Base-by-base conservation (phyloP, 768 basidiomycete genomes). In the Sporobolomyces roseus region DNA sequence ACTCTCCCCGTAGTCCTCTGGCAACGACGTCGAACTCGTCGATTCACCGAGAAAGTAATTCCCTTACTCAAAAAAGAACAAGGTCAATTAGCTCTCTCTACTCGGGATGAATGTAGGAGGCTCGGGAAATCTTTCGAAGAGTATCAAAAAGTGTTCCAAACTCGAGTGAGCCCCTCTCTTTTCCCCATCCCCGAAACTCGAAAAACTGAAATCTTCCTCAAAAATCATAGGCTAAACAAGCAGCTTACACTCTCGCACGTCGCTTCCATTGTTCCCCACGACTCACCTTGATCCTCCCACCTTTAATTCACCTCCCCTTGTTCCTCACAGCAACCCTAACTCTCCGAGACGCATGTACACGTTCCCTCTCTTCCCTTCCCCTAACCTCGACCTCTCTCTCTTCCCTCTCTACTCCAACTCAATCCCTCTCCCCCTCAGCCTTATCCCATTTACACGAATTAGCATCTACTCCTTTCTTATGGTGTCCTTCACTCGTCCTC, bases 1-100 rank as follows among this genome's bases (percentile, higher is more conserved):
- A 80, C 80, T 6, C 67, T 80, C 1, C 80, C 80, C 1, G 58
- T 77, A 41, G 76, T 77, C 10, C 33, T 79, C 16, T 80, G 80
- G 80, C 77, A 79, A 58, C 66, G 78, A 14, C 33, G 56, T 19
- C 60, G 78, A 21, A 69, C 75, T 10, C 49, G 68, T 19, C 55
- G 73, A 38, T 73, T 76, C 4, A 61, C 67, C n/a, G 75, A 76
- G 33, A 45, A 77, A 13, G 79, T 80, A 16, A 43, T 68, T 21
- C 80, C 80, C 2, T 66, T 72, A 33, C 70, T 80, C 61, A 72
- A 73, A 59, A 45, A 48, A n/a, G 56, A 73, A 49, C 78, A 78
- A 64, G 70, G 49, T 19, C 25, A 45, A 29, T 41, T 79, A 33
- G 78, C 77, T 13, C 60, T 73, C n/a, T 23, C 63, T 35, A 61